Conservation (phyloP, 441 rosid genomes). For the Euphorbia celastroides region DNA sequence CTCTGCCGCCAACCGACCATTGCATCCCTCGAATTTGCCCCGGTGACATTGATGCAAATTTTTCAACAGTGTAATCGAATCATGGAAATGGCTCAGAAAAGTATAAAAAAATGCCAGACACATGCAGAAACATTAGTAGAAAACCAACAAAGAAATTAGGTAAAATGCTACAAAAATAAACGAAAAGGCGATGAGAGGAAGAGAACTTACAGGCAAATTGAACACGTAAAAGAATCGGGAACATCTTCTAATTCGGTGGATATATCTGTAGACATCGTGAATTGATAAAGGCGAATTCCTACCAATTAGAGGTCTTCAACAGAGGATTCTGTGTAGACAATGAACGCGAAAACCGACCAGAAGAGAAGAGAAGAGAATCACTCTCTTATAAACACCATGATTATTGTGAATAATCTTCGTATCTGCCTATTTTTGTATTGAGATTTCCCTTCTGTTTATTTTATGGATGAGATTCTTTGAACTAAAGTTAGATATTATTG, state of each 20-base stretch:
- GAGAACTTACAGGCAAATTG: constrained; percentile 64
- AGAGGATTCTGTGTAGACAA: not conserved
- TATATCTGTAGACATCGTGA: not conserved
- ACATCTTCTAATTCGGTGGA: constrained; percentile 23
- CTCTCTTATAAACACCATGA: no score
- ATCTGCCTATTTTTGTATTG: no score
- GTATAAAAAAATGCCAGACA: not conserved
- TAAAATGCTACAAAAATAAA: not conserved
- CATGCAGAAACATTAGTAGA: not conserved
- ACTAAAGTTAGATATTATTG: no score
- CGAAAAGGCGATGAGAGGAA: not conserved
- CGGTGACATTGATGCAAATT: not conserved
- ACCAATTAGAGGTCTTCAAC: not conserved
- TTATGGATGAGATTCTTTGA: no score
- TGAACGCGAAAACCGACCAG: not conserved
- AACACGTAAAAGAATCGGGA: constrained; percentile 47
- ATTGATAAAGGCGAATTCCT: not conserved
- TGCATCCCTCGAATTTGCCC: not conserved
- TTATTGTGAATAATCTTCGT: no score
- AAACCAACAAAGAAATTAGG: not conserved
- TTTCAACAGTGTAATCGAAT: not conserved
- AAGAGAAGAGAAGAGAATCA: not conserved
- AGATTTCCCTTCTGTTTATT: no score
- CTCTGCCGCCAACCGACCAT: not conserved
- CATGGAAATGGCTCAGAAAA: not conserved